A percentile compares a stretch with the other conserved stretches of the same genome.
These are phyloP conservation scores for Entophlyctis helioformis DNA, from an alignment of 192 early-diverging fungal genomes.

Conservation along the genomic window DNA sequence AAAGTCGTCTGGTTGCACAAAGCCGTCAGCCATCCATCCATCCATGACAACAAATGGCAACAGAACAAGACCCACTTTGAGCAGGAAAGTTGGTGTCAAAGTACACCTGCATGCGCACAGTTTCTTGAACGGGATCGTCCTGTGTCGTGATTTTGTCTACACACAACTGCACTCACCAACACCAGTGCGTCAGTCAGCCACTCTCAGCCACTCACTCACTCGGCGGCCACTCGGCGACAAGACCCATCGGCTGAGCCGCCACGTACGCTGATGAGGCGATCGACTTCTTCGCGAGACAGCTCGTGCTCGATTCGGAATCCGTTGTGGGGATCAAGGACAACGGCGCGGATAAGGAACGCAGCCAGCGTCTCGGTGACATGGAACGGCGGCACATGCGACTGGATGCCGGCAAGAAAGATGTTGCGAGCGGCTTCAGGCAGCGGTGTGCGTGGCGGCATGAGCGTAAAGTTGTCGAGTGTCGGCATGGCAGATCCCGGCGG, in stretches of 20 bases:
- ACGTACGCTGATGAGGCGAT: slow-evolving; percentile 35
- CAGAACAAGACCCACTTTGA: slow-evolving; percentile 25
- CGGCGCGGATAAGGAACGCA: slow-evolving; percentile 45
- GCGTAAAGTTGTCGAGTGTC: no score
- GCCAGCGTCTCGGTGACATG: slow-evolving; percentile 45
- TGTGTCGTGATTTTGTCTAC: slow-evolving; percentile 28
- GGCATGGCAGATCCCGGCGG: no score
- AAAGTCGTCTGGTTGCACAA: slow-evolving; percentile 29
- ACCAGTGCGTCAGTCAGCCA: background rate
- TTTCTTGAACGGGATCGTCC: slow-evolving; percentile 28
- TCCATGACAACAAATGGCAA: background rate
- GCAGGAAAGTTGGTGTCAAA: slow-evolving; percentile 50
- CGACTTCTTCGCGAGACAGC: slow-evolving; percentile 37
- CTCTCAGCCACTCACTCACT: no score
- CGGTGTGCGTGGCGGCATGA: no score
- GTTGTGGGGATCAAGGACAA: slow-evolving; percentile 41
- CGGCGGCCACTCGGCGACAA: no score
- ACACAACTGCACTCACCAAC: background rate
- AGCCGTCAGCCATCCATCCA: background rate
- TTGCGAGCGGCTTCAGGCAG: slow-evolving; percentile 9
- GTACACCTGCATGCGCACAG: slow-evolving; percentile 50
- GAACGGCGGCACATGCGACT: slow-evolving; percentile 12
- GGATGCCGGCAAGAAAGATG: slow-evolving; percentile 17
- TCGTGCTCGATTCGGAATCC: slow-evolving; percentile 38
- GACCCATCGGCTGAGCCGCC: no score